Evolutionary conservation across 805 yeast genomes (phyloP), one percentile per base, ranked within the genome.

Genomic region (Metschnikowia orientalis): DNA sequence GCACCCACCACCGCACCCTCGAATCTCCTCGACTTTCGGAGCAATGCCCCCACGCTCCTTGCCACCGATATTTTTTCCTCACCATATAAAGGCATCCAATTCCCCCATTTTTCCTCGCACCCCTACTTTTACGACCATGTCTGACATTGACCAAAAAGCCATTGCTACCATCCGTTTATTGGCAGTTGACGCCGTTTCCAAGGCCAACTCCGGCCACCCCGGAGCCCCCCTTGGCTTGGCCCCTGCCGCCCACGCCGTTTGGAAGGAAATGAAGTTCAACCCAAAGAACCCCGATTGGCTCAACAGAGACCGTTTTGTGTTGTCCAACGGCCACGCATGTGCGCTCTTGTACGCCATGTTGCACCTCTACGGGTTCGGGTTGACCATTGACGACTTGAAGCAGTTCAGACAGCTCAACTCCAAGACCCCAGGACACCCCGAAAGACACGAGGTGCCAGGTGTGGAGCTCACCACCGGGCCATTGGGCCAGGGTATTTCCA

Each of bases 181-280:
- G 52, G 79, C 97, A 21, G 85, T 84, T 34, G 98, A 90, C 61
- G 79, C 84, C 46, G 94, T 86, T 42, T 72, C 81, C 40, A 74
- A 78, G 65, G 90, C 97, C 53, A 83, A 90, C 67, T 82, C 95
- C 41, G 98, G 98, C 48, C 98, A 90, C 70, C 98, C 98, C 35
- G 98, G 98, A 71, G 97, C 98, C 34, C 97, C 97, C 54, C 79
- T 90, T 77, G 97, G 97, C 45, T 71, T 90, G 66, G 97, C 98
- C 11, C 95, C 97, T 28, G 81, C 89, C 41, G 95, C 97, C 43
- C 97, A 90, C 64, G 81, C 79, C 37, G 61, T 90, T 45, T 86
- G 81, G 78, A 73, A 78, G 61, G 76, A 76, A 56, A 73, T 89
- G 82, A 81, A 68, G 52, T 77, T 85, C 72, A 87, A 86, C 77